Evolutionary conservation across 371 early-diverging fungal genomes (phyloP).

Genomic region (Quaeritorhiza haematococci): DNA sequence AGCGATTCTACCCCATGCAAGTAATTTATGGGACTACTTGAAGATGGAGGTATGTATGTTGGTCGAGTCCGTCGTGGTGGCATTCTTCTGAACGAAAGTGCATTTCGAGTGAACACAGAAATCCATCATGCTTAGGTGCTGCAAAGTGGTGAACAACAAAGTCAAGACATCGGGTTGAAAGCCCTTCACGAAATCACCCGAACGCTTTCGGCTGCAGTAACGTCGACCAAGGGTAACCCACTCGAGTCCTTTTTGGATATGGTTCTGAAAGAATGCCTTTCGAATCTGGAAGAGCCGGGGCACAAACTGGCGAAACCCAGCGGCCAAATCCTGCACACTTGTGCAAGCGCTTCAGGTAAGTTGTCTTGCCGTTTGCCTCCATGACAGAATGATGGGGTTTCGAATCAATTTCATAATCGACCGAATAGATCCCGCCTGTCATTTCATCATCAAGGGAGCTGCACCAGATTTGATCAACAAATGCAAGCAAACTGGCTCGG

Average conservation of each 20-base stretch:
- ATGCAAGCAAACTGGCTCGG: conserved; percentile 45
- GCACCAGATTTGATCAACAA: conserved; percentile 54
- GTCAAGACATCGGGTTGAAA: not conserved
- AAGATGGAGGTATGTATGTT: conserved; percentile 64
- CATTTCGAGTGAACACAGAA: no score
- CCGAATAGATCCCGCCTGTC: conserved; percentile 56
- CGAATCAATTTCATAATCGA: not conserved
- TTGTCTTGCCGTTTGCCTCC: no score
- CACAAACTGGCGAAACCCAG: conserved; percentile 65
- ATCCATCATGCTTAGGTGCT: no score
- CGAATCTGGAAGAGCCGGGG: conserved; percentile 65
- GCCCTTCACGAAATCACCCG: conserved; percentile 24
- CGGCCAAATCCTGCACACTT: conserved; percentile 61
- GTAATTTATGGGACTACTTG: conserved; percentile 62
- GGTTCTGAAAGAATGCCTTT: conserved; percentile 60
- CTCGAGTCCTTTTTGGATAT: conserved; percentile 57
- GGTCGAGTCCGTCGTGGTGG: no score
- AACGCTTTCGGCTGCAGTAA: conserved; percentile 35
- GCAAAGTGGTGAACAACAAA: not conserved
- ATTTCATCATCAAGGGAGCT: conserved; percentile 46
- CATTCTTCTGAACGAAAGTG: no score
- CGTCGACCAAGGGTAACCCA: conserved; percentile 35
- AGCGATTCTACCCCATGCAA: conserved; percentile 53
- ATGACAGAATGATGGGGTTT: no score
- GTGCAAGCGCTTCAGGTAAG: conserved; percentile 62